A percentile compares a stretch with the other conserved stretches of the same genome.
These are phyloP conservation scores for Boletus bicolor DNA, from an alignment of 768 basidiomycete genomes.

Conservation along the genomic window DNA sequence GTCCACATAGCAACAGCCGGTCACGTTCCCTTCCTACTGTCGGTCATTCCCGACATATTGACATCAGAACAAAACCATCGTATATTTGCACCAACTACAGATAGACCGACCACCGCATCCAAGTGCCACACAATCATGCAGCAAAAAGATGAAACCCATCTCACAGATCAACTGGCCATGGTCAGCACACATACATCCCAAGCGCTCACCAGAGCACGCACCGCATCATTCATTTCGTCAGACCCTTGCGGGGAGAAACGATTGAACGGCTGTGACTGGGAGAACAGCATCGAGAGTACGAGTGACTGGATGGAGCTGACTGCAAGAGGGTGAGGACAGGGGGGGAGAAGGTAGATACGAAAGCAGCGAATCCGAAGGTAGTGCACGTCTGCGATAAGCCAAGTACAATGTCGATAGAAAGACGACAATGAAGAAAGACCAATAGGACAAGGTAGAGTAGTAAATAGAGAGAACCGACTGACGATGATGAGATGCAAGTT, in stretches of 20 bases:
- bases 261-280: conserved; percentile 15
- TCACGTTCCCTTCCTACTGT: not conserved
- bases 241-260: conserved; percentile 49
- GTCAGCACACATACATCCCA: conserved; percentile 9
- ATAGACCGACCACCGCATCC: conserved; percentile 10
- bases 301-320: conserved; percentile 4
- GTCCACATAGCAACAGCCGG: not conserved
- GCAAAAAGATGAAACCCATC: not conserved
- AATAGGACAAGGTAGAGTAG: conserved; percentile 28
- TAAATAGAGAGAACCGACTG: conserved; percentile 23
- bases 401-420: conserved; percentile 1
- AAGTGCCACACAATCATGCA: not conserved
- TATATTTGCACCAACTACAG: conserved; percentile 16
- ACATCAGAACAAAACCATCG: conserved; percentile 8
- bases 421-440: conserved; percentile 13
- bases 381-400: not conserved
- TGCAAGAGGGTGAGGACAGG: not conserved
- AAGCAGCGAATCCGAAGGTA: not conserved
- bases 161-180: not conserved
- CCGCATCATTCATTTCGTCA: conserved; percentile 39
- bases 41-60: too few relatives aligned
- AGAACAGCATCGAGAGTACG: conserved; percentile 24
- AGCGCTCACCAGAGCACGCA: conserved; percentile 47
- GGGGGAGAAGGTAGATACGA: not conserved
- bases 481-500: conserved; percentile 17